phyloP scores from a whole-genome alignment of 2,329 filamentous ascomycete genomes.

The Talaromyces amestolkiae region DNA sequence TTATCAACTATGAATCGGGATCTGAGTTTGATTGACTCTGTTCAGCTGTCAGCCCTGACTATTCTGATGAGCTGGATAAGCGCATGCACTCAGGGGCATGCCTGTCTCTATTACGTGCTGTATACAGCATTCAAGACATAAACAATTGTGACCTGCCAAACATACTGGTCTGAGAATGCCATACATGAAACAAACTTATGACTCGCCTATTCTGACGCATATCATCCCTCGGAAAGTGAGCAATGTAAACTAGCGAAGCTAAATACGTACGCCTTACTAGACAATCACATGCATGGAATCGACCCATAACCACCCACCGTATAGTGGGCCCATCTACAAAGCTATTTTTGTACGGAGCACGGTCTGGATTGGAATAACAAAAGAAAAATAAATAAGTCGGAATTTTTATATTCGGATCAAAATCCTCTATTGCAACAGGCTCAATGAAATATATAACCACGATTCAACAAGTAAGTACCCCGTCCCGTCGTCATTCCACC shows the following conservation, averaged over 20 bases:
- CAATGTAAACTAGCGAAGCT: conserved; percentile 1
- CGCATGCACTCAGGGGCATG: background rate
- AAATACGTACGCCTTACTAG: background rate
- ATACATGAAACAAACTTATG: background rate
- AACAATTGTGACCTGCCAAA: background rate
- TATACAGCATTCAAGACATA: background rate
- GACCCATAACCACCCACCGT: background rate
- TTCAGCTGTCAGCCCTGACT: background rate
- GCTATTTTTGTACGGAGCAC: background rate
- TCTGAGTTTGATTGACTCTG: background rate
- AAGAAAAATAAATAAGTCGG: background rate
- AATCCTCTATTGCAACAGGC: background rate
- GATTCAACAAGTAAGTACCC: background rate
- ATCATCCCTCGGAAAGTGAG: conserved; percentile 1
- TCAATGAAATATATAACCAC: background rate
- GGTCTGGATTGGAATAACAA: background rate
- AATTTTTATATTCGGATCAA: background rate
- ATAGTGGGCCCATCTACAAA: background rate
- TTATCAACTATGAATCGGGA: background rate
- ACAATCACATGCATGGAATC: background rate
- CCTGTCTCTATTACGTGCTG: background rate
- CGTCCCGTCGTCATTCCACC: background rate
- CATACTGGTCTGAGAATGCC: background rate
- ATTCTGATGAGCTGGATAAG: background rate
- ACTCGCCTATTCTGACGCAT: background rate